A percentile compares a stretch with the other conserved stretches of the same genome.
These are phyloP conservation scores for Diaporthe sp. DNA, from an alignment of 2,329 filamentous ascomycete species.

Conservation along the genomic window DNA sequence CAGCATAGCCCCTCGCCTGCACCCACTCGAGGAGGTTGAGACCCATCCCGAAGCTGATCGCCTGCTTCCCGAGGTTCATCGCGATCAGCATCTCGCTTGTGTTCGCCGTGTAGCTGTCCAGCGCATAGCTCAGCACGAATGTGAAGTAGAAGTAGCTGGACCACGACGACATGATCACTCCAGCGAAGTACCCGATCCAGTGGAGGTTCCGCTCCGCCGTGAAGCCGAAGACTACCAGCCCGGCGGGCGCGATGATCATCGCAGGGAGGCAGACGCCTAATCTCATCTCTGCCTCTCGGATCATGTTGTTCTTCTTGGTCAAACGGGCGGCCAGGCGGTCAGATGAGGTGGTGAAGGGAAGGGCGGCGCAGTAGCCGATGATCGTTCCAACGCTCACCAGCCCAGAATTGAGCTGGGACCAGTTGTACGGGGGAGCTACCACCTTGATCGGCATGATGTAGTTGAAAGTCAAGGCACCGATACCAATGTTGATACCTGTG, in stretches of 20 bases:
- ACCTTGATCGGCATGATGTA: constrained; percentile 64
- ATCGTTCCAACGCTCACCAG: constrained; percentile 59
- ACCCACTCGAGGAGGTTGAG: constrained; percentile 66
- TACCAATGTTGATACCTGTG: constrained; percentile 59
- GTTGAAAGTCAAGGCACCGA: constrained; percentile 64
- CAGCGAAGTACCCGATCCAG: constrained; percentile 63
- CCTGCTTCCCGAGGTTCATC: constrained; percentile 70
- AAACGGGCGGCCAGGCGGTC: constrained; percentile 59
- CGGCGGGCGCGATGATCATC: constrained; percentile 56
- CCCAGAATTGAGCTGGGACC: constrained; percentile 59
- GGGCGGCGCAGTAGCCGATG: constrained; percentile 53
- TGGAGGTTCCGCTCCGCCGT: constrained; percentile 55
- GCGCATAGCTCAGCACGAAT: constrained; percentile 72
- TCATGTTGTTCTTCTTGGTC: constrained; percentile 58
- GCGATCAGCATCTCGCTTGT: constrained; percentile 74
- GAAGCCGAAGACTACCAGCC: constrained; percentile 58
- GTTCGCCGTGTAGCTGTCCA: constrained; percentile 70
- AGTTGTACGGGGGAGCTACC: constrained; percentile 59
- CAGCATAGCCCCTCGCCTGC: constrained; percentile 60
- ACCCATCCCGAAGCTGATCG: constrained; percentile 67
- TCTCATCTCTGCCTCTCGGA: constrained; percentile 64
- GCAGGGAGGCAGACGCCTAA: constrained; percentile 55
- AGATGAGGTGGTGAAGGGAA: constrained; percentile 59
- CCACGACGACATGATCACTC: constrained; percentile 63
- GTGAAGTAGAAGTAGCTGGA: constrained; percentile 68